Evolutionary conservation across 1,284 basidiomycete species (phyloP).

Genomic region (Sporisorium scitamineum): DNA sequence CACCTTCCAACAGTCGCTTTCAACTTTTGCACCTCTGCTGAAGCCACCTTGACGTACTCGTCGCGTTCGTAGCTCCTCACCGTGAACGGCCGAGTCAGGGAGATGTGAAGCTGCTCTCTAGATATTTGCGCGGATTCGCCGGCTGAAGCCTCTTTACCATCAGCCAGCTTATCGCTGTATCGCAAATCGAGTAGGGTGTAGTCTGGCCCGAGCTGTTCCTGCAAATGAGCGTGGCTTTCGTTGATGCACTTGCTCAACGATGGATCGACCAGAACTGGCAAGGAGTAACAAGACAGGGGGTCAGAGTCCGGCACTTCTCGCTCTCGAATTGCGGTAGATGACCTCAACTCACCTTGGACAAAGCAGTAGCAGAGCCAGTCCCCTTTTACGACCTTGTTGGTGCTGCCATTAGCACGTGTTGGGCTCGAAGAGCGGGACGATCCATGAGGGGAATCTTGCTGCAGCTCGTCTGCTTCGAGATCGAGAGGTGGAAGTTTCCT

Average conservation of each 20-base stretch:
- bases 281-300: background rate
- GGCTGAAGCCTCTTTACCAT: background rate
- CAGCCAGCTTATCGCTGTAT: background rate
- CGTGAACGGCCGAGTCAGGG: conserved; percentile 51
- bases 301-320: background rate
- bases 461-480: conserved; percentile 15
- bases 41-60: conserved; percentile 31
- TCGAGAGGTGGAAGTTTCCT: conserved; percentile 34
- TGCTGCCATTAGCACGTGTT: no score
- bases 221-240: conserved; percentile 6
- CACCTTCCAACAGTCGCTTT: conserved; percentile 11
- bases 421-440: background rate
- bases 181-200: conserved; percentile 14
- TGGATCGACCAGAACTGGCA: conserved; percentile 10
- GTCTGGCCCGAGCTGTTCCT: conserved; percentile 11
- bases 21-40: conserved; percentile 6
- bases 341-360: conserved; percentile 35
- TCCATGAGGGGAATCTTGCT: background rate
- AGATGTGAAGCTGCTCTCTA: conserved; percentile 34
- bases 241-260: conserved; percentile 10
- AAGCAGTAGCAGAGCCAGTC: conserved; percentile 57
- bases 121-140: background rate
- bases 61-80: conserved; percentile 45
- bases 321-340: no score
- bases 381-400: conserved; percentile 18